Percentiles rank a stretch among this genome's conserved stretches.
These are phyloP conservation scores for Conringia planisiliqua DNA, from an alignment of 345 rosid genomes.

Conservation along the genomic window DNA sequence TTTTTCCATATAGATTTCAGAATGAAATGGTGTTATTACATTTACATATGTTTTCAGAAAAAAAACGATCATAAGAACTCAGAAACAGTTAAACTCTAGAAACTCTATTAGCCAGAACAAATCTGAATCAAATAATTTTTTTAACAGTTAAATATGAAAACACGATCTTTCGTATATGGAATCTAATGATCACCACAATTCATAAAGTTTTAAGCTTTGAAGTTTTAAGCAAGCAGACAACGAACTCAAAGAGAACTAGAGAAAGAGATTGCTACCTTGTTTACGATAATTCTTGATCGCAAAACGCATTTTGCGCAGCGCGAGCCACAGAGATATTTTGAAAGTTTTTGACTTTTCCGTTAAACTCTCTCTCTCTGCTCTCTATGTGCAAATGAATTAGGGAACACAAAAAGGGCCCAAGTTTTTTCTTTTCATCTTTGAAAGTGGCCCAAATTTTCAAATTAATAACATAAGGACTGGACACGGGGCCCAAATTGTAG, in stretches of 20 bases:
- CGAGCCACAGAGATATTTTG: too few relatives aligned
- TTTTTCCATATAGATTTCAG: constrained; percentile 14
- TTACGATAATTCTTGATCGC: neutral
- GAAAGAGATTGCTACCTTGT: neutral
- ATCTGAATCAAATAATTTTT: neutral
- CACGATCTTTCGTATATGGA: neutral
- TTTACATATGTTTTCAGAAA: neutral
- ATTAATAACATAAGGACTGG: too few relatives aligned
- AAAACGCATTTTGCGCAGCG: too few relatives aligned
- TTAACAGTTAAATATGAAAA: neutral
- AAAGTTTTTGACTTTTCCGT: too few relatives aligned
- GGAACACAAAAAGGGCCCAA: too few relatives aligned
- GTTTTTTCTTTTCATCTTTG: too few relatives aligned
- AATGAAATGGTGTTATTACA: constrained; percentile 20
- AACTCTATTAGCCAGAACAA: neutral
- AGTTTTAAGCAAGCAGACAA: too few relatives aligned
- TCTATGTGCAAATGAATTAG: too few relatives aligned
- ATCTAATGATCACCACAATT: neutral
- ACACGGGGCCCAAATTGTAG: too few relatives aligned
- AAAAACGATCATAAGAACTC: neutral
- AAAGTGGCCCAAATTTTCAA: too few relatives aligned
- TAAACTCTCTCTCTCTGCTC: too few relatives aligned
- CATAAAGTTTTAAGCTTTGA: neutral
- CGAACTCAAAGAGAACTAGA: neutral
- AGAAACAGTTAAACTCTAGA: neutral